Evolutionary conservation across 2,329 filamentous ascomycete species (phyloP).

Genomic region (Diaporthe helianthi): DNA sequence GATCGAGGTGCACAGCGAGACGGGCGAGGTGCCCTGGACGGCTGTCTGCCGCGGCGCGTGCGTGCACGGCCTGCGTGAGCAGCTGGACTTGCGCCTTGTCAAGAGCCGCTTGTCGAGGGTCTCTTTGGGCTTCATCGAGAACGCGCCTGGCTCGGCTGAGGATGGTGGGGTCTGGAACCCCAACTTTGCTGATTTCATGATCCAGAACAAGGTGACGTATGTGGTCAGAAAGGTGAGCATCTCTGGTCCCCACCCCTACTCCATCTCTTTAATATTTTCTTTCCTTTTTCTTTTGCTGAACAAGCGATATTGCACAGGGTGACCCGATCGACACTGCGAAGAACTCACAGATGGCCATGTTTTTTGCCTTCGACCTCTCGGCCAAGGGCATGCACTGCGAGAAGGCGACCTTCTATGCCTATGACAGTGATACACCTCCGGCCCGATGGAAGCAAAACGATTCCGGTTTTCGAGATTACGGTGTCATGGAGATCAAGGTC

Average conservation of each 20-base stretch:
- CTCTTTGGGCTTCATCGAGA: background rate
- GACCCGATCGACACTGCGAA: background rate
- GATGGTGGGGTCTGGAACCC: background rate
- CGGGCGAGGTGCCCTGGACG: background rate
- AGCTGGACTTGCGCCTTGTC: background rate
- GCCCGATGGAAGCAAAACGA: rapidly evolving
- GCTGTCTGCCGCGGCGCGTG: background rate
- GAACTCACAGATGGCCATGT: background rate
- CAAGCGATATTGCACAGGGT: background rate
- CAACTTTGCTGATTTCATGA: background rate
- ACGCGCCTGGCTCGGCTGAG: background rate
- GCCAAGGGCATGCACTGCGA: background rate
- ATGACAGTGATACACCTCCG: background rate
- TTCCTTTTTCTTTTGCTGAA: too few species aligned
- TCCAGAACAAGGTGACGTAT: background rate
- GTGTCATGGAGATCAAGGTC: background rate
- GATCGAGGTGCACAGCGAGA: background rate
- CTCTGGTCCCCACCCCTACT: too few species aligned
- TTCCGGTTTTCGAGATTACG: background rate
- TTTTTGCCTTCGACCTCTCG: background rate
- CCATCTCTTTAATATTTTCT: too few species aligned
- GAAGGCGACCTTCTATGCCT: background rate
- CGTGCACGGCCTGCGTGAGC: background rate
- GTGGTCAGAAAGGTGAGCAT: background rate
- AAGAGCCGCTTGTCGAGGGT: background rate